Evolutionary conservation across 805 yeast genomes (phyloP).

Genomic region (Metschnikowia noctiluminum): DNA sequence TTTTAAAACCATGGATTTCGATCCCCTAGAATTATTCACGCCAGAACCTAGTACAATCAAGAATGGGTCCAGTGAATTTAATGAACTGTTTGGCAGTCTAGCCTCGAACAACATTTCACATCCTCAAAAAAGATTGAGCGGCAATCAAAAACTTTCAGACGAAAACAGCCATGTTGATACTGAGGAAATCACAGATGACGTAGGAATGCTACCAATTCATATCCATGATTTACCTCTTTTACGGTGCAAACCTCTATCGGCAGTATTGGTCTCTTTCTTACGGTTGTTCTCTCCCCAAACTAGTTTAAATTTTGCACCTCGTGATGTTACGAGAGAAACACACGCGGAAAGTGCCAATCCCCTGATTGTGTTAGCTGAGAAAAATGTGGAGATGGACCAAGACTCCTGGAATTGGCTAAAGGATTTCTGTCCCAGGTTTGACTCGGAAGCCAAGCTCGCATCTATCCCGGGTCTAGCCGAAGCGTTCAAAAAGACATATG

Average conservation of each 20-base stretch:
- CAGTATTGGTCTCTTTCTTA: conserved; percentile 44
- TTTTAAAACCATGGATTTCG: conserved; percentile 32
- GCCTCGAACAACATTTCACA: not conserved
- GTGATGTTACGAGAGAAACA: conserved; percentile 1
- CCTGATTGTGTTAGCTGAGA: conserved; percentile 28
- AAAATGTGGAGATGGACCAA: conserved; percentile 28
- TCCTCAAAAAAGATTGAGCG: not conserved
- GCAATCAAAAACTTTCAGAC: not conserved
- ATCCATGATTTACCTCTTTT: conserved; percentile 57
- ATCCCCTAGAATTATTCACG: conserved; percentile 40
- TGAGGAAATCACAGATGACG: conserved; percentile 4
- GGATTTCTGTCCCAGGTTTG: conserved; percentile 30
- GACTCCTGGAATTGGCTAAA: conserved; percentile 45
- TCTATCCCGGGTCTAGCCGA: conserved; percentile 27
- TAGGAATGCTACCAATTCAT: conserved; percentile 40
- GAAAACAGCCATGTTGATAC: not conserved
- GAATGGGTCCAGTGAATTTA: not conserved
- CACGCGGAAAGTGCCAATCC: conserved; percentile 9
- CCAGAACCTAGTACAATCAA: conserved; percentile 18
- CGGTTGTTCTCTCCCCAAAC: conserved; percentile 47
- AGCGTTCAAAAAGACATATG: conserved; percentile 26
- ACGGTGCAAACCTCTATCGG: conserved; percentile 44
- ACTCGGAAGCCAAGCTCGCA: conserved; percentile 20
- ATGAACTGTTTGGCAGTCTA: not conserved
- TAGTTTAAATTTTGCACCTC: conserved; percentile 47